These are phyloP conservation scores for Onygena corvina DNA, from an alignment of 2,329 filamentous ascomycete species.

Conservation along the genomic window DNA sequence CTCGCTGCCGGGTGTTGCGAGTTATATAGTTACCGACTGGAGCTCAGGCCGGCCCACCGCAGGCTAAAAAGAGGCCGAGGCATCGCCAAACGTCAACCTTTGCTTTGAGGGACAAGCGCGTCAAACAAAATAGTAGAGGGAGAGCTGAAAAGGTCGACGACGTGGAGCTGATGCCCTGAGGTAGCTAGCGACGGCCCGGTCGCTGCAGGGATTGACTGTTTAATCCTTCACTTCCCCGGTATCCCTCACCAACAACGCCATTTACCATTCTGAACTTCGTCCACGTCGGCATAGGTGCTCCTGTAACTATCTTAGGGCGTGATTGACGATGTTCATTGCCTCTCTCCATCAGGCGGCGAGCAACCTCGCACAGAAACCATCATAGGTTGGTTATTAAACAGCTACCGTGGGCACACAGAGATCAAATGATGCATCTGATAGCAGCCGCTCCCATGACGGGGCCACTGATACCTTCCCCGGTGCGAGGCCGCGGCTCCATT, in stretches of 20 bases:
- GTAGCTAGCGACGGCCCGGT: background rate
- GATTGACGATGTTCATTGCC: background rate
- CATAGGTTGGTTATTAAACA: too few relatives aligned
- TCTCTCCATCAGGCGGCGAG: background rate
- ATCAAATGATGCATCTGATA: background rate
- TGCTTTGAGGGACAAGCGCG: too few relatives aligned
- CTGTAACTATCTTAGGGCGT: background rate
- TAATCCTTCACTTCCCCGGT: background rate
- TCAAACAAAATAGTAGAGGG: too few relatives aligned
- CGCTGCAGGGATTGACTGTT: background rate
- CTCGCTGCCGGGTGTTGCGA: too few relatives aligned
- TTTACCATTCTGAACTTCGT: too few relatives aligned
- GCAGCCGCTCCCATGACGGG: background rate
- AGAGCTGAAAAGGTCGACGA: too few relatives aligned
- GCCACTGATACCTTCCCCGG: background rate
- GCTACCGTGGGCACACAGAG: too few relatives aligned
- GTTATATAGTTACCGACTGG: too few relatives aligned
- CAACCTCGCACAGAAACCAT: background rate
- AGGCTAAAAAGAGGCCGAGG: background rate
- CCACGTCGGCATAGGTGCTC: too few relatives aligned
- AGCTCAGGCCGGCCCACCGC: background rate
- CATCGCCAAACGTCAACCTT: too few relatives aligned
- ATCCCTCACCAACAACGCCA: too few relatives aligned
- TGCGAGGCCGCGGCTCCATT: background rate
- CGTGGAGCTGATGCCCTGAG: too few relatives aligned